Evolutionary conservation across 208 protist genomes (phyloP), one percentile per base, ranked within the genome.

Genomic region (Lotmaria passim): DNA sequence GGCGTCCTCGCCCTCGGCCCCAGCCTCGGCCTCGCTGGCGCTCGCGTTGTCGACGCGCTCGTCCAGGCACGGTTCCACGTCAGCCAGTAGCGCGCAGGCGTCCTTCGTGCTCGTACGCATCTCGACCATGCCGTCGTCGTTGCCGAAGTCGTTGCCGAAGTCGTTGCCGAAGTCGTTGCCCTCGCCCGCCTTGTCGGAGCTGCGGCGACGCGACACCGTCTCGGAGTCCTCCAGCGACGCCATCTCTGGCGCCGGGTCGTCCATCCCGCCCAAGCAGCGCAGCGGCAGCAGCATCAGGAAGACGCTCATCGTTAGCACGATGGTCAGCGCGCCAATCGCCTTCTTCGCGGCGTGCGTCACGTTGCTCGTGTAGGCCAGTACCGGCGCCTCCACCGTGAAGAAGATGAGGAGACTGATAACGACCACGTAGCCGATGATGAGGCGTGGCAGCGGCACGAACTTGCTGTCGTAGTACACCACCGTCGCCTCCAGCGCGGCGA

Each of bases 281-380:
- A 87, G 60, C 17, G 85, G 85, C 46, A 87, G 70, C 43, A 83
- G 53, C 62, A 88, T 79, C 15, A 82, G n/a, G 50, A 80, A 77
- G 55, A 83, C 72, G 66, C 57, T 66, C 24, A 80, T 38, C 31
- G 75, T 77, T 33, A 90, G 48, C 33, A 81, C 67, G 23, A 87
- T 47, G 7, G 80, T 74, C 30, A 90, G 57, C 12, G 69, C 43
- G 24, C 81, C 85, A 43, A 90, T 50, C 41, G 41, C 74, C 11
- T 79, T 84, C 48, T 59, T 74, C 19, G 51, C 46, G 26, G 48
- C 41, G 30, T 61, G 38, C 39, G 69, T 57, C n/a, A 86, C 73
- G 43, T 34, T 48, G n/a, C 43, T 21, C 3, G 57, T 74, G 79
- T 87, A 90, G 24, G 78, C 82, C 5, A 85, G 41, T 8, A 90